phyloP scores from a whole-genome alignment of 768 basidiomycete genomes.

The Mycena amicta region DNA sequence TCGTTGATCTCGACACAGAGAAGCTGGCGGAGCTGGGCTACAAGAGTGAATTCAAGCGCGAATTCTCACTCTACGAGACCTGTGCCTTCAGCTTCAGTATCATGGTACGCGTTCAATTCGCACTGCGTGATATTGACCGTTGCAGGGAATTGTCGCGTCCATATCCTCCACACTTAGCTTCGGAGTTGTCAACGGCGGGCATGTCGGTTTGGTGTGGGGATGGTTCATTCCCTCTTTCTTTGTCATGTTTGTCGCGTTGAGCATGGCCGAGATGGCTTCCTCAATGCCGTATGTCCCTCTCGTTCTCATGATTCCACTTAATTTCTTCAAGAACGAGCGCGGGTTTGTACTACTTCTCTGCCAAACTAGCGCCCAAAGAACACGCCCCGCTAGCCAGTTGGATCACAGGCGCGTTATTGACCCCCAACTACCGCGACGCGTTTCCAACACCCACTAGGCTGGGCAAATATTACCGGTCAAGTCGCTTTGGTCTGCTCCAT shows the following conservation, averaged over 20 bases:
- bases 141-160: constrained; percentile 71
- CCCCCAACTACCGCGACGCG: background rate
- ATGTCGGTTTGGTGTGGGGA: constrained; percentile 78
- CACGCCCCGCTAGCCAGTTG: constrained; percentile 66
- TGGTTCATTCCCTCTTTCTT: constrained; percentile 75
- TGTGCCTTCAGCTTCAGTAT: constrained; percentile 66
- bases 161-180: constrained; percentile 70
- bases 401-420: constrained; percentile 47
- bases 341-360: constrained; percentile 78
- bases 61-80: constrained; percentile 71
- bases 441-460: constrained; percentile 44
- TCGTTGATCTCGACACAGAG: constrained; percentile 53
- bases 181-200: constrained; percentile 65
- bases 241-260: constrained; percentile 66
- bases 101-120: constrained; percentile 36
- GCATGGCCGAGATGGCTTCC: constrained; percentile 74
- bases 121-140: constrained; percentile 50
- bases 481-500: constrained; percentile 62
- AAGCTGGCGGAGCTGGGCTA: constrained; percentile 70
- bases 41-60: constrained; percentile 71
- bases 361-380: constrained; percentile 66
- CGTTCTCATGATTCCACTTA: background rate
- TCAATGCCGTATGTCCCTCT: constrained; percentile 67
- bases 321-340: constrained; percentile 63
- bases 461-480: constrained; percentile 77